Conservation (phyloP, 257 asterid genomes). For the Sherardia arvensis region DNA sequence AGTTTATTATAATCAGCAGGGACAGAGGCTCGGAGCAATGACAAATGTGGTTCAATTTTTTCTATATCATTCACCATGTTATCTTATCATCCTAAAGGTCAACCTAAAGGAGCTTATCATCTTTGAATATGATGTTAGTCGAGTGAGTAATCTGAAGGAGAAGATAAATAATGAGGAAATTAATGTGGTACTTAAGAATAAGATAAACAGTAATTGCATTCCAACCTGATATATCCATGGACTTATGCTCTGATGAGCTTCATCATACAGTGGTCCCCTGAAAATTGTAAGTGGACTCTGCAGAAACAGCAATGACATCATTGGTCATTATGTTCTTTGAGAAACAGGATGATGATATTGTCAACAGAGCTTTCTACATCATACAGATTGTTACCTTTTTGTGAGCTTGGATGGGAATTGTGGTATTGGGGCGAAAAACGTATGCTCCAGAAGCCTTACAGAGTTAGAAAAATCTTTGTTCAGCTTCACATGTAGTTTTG, state of each 20-base stretch:
- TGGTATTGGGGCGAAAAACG: constrained; percentile 79
- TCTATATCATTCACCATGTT: neutral
- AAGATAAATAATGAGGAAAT: no score
- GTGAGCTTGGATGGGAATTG: constrained; percentile 33
- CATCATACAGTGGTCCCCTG: constrained; percentile 76
- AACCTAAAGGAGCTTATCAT: neutral
- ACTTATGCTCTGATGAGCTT: constrained; percentile 75
- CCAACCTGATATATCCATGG: constrained; percentile 93
- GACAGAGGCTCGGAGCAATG: neutral
- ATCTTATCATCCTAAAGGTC: neutral
- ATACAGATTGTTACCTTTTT: constrained; percentile 46
- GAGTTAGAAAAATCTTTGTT: constrained; percentile 1
- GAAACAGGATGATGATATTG: neutral
- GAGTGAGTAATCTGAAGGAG: neutral
- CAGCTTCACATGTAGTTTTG: neutral
- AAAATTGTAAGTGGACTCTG: constrained; percentile 54
- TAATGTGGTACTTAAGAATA: neutral
- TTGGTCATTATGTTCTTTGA: neutral
- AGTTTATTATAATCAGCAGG: neutral
- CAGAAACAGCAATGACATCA: constrained; percentile 5
- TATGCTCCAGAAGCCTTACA: constrained; percentile 93
- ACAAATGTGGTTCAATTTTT: neutral
- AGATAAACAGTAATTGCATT: constrained; percentile 2
- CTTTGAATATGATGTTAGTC: neutral
- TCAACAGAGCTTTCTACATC: neutral